These are phyloP conservation scores for Cornus kousa DNA, from an alignment of 148 eudicot species.

Conservation along the genomic window DNA sequence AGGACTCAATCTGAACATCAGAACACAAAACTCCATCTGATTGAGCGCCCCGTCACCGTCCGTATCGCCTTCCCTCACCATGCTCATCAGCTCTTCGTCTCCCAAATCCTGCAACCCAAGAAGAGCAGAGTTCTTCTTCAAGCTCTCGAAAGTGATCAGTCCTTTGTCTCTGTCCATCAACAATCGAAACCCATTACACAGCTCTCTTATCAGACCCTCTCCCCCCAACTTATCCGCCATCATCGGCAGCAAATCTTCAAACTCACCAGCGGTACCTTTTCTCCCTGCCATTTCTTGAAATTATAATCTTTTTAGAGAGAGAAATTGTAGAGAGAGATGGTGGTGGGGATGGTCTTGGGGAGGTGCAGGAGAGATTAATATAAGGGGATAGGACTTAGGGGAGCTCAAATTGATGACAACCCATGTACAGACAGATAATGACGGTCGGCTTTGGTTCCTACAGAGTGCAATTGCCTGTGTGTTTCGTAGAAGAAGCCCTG, in stretches of 20 bases:
- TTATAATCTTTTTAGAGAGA: neutral
- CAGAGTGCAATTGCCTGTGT: conserved; percentile 16
- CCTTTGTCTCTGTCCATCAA: conserved; percentile 34
- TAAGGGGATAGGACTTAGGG: neutral
- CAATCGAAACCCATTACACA: conserved; percentile 36
- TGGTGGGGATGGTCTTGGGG: neutral
- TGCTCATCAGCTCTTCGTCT: conserved; percentile 34
- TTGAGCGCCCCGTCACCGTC: conserved; percentile 38
- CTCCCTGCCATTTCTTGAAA: conserved; percentile 3
- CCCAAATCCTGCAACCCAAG: conserved; percentile 36
- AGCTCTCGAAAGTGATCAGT: conserved; percentile 36
- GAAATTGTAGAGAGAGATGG: neutral
- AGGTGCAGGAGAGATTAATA: conserved; percentile 1
- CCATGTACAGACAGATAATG: conserved; percentile 15
- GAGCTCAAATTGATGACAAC: conserved; percentile 17
- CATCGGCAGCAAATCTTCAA: conserved; percentile 30
- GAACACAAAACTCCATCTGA: conserved; percentile 43
- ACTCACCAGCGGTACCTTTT: conserved; percentile 6
- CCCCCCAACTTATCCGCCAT: conserved; percentile 38
- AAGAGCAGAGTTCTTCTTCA: conserved; percentile 33
- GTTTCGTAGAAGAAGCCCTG: conserved; percentile 18
- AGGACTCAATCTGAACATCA: conserved; percentile 45
- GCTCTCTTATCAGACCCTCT: conserved; percentile 38
- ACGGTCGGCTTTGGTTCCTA: conserved; percentile 24
- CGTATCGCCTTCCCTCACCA: conserved; percentile 37